phyloP scores from a whole-genome alignment of 228 moss, liverwort and hornwort species.

The Sphagnum fallax region DNA sequence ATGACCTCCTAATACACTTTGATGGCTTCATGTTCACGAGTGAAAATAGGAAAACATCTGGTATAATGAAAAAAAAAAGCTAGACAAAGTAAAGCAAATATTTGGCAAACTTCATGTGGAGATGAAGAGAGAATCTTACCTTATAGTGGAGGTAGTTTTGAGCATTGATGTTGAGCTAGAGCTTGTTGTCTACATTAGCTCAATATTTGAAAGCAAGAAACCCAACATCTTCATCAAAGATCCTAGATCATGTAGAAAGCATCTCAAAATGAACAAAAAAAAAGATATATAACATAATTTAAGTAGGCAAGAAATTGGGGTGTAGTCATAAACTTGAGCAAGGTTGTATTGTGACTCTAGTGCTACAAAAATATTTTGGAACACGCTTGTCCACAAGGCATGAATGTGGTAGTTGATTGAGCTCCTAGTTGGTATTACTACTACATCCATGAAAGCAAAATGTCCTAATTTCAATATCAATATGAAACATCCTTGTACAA shows the following conservation, averaged over 20 bases:
- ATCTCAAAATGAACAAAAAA: too few species aligned
- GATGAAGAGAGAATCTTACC: constrained; percentile 18
- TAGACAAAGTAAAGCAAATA: too few species aligned
- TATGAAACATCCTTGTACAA: too few species aligned
- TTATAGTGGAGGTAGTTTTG: constrained; percentile 94
- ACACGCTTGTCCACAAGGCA: constrained; percentile 40
- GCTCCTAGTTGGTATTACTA: constrained; percentile 83
- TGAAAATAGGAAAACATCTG: too few species aligned
- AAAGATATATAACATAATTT: background rate
- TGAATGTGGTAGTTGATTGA: constrained; percentile 74
- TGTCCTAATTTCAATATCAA: too few species aligned
- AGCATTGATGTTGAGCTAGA: constrained; percentile 64
- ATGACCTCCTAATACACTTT: too few species aligned
- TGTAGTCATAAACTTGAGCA: constrained; percentile 75
- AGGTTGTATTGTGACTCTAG: constrained; percentile 71
- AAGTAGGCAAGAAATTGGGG: background rate
- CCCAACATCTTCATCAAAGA: background rate
- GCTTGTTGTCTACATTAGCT: constrained; percentile 38
- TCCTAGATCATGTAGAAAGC: background rate
- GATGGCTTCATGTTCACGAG: background rate
- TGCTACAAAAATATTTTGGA: constrained; percentile 56
- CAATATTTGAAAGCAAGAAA: constrained; percentile 38
- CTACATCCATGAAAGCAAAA: constrained; percentile 17
- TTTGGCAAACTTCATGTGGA: background rate
- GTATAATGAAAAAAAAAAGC: too few species aligned